Evolutionary conservation across 2,329 filamentous ascomycete species (phyloP), one percentile per base, ranked within the genome.

Genomic region (Ophiocordyceps unilateralis): DNA sequence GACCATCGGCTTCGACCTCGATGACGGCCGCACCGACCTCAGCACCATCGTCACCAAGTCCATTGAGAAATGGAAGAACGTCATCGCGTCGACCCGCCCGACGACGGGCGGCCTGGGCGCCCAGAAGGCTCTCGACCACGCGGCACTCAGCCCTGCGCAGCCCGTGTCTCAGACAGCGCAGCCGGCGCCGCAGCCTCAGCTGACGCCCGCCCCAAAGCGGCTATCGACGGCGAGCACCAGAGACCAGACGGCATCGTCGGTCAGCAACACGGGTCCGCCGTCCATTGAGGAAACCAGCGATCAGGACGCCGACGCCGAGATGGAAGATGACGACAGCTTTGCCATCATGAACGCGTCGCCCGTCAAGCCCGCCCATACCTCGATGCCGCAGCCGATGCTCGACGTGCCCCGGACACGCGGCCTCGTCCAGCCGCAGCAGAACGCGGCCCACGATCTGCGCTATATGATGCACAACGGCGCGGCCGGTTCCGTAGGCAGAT

Each of bases 11-110:
- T 58, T 72, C 39, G 63, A 61, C 36, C 42, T 71, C 2, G 63
- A 71, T 28, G 72, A 78, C 50, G 62, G 66, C 1, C 66, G 73
- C 42, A 48, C 67, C 5, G 74, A 77, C 47, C 54, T 78, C 1
- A 63, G 63, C 46, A 65, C 66, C 0, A 53, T 74, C 32, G 66
- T 78, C 6, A 59, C 69, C 7, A 61, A 63, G n/a, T 68, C 69
- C 2, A 76, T 81, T 45, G 68, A 72, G 38, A 65, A 74, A 24
- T 81, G 76, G 76, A 80, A 76, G 57, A 64, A 60, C 5, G 72
- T 79, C 15, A 70, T 80, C 12, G 60, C 66, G n/a, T 67, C 71
- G 6, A 62, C 67, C 2, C 64, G 72, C 36, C 60, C 59, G 5
- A 55, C 59, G 3, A 51, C 52, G n/a, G 49, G 48, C 15, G 70